A percentile compares a stretch with the other conserved stretches of the same genome.
Evolutionary conservation across 805 yeast genomes (phyloP).

Genomic region (Candida chauliodis): DNA sequence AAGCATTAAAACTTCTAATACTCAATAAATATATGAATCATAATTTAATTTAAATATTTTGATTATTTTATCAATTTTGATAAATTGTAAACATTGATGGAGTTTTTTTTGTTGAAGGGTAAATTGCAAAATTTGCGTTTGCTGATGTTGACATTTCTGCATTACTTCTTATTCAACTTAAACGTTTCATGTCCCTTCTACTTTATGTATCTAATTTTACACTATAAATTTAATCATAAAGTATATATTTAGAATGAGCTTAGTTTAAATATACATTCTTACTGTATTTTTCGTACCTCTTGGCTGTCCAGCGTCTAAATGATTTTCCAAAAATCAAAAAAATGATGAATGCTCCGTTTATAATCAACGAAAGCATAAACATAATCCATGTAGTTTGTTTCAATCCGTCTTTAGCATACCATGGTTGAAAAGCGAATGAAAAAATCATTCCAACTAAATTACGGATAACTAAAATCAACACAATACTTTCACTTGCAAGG

Average conservation of each 20-base stretch:
- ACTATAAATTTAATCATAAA: too few species aligned
- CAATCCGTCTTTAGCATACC: slow-evolving; percentile 40
- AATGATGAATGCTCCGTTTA: slow-evolving; percentile 38
- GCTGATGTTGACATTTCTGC: too few species aligned
- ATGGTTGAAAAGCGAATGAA: slow-evolving; percentile 45
- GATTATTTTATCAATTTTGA: too few species aligned
- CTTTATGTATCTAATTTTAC: too few species aligned
- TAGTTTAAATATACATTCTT: neutral
- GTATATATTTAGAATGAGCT: neutral
- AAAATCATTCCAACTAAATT: slow-evolving; percentile 42
- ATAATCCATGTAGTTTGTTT: slow-evolving; percentile 42
- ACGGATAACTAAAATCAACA: slow-evolving; percentile 30
- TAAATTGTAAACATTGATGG: too few species aligned
- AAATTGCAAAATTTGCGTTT: too few species aligned
- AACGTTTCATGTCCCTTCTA: too few species aligned
- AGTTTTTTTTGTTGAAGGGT: too few species aligned
- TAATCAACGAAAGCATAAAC: slow-evolving; percentile 38
- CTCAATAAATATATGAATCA: too few species aligned
- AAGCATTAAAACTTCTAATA: slow-evolving; percentile 13
- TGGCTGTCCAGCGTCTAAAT: slow-evolving; percentile 32
- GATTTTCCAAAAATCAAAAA: slow-evolving; percentile 41
- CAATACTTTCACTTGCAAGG: slow-evolving; percentile 41
- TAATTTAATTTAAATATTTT: too few species aligned
- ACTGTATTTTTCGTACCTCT: slow-evolving; percentile 12
- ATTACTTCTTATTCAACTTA: too few species aligned